These are phyloP conservation scores for Ganoderma lucidum DNA, from an alignment of 1,284 basidiomycete species.

Conservation along the genomic window DNA sequence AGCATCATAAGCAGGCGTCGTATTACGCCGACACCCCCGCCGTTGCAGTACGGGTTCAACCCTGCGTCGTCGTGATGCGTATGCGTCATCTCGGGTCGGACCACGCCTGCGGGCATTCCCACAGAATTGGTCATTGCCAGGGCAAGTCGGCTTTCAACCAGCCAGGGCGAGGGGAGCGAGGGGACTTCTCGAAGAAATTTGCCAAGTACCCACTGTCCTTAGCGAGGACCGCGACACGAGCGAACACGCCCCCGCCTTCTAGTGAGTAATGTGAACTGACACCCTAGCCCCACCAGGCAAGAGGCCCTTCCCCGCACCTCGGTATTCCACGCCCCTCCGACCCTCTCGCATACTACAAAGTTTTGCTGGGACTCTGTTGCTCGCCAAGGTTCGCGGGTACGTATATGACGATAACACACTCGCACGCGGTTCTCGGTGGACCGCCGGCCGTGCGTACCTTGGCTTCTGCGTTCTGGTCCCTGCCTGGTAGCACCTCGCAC, in stretches of 20 bases:
- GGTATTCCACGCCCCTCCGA: background rate
- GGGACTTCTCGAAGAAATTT: slow-evolving; percentile 10
- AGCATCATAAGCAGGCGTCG: background rate
- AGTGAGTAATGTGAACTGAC: background rate
- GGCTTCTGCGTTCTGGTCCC: slow-evolving; percentile 22
- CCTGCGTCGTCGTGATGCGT: background rate
- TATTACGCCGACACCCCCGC: background rate
- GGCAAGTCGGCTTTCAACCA: slow-evolving; percentile 13
- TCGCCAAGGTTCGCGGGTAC: slow-evolving; percentile 26
- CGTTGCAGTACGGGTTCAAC: background rate
- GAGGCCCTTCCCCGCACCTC: slow-evolving; percentile 10
- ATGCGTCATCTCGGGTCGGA: background rate
- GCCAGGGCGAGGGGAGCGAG: slow-evolving; percentile 12
- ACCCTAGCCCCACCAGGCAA: slow-evolving; percentile 1
- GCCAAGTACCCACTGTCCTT: background rate
- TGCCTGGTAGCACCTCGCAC: slow-evolving; percentile 11
- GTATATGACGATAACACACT: slow-evolving; percentile 14
- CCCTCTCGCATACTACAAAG: background rate
- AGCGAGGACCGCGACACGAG: background rate
- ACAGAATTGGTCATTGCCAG: slow-evolving; percentile 10
- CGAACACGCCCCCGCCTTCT: background rate
- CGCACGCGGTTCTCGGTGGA: slow-evolving; percentile 10
- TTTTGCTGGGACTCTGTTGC: background rate
- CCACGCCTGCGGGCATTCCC: background rate
- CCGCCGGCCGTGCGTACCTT: slow-evolving; percentile 19